These are phyloP conservation scores for Pestalotiopsis sp. DNA, from an alignment of 2,329 filamentous ascomycete genomes.

Conservation along the genomic window DNA sequence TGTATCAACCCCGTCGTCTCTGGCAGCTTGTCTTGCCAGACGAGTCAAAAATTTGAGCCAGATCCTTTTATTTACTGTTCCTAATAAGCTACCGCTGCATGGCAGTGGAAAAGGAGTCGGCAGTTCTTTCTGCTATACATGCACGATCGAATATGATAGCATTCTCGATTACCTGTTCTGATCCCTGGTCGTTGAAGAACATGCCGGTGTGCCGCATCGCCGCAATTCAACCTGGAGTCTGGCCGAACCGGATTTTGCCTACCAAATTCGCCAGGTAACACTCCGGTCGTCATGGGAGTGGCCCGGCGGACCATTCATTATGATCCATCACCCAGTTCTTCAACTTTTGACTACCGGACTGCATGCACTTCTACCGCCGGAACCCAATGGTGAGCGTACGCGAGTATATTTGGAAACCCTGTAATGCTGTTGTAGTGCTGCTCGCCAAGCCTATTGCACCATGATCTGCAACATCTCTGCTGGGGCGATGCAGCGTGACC, in stretches of 20 bases:
- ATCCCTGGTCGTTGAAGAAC: background rate
- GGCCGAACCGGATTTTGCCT: constrained; percentile 2
- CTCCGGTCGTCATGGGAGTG: background rate
- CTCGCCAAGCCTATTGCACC: too few species aligned
- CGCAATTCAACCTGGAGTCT: background rate
- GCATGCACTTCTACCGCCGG: background rate
- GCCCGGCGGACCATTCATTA: background rate
- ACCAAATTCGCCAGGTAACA: constrained; percentile 6
- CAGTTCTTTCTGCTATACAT: background rate
- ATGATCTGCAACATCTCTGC: too few species aligned
- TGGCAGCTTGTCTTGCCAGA: background rate
- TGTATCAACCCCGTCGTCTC: background rate
- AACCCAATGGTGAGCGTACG: background rate
- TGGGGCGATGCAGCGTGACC: too few species aligned
- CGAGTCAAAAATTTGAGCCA: background rate
- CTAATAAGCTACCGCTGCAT: background rate
- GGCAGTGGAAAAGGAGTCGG: background rate
- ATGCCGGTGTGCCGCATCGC: background rate
- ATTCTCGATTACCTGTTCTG: background rate
- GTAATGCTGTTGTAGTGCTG: background rate
- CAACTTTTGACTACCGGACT: background rate
- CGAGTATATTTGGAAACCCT: background rate
- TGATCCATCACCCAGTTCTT: background rate
- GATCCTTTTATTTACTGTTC: background rate
- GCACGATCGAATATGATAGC: background rate